These are phyloP conservation scores for Galerina marginata DNA, from an alignment of 768 basidiomycete species.

Conservation along the genomic window DNA sequence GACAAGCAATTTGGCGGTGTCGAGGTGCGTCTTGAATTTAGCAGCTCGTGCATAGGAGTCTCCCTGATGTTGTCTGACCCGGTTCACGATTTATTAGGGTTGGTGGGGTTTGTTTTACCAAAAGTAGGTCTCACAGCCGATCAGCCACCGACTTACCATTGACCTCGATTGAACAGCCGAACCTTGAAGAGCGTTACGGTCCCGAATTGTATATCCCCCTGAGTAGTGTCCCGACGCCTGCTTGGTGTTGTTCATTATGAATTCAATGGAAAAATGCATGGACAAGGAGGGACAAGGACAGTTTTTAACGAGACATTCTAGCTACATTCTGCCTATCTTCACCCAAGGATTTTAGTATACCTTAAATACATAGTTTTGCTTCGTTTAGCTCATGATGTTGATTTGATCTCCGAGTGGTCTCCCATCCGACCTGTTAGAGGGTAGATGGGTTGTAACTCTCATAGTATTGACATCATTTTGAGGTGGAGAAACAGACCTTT, in stretches of 20 bases:
- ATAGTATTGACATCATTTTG: too few relatives aligned
- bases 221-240: slow-evolving; percentile 5
- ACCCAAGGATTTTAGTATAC: too few relatives aligned
- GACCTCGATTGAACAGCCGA: slow-evolving; percentile 46
- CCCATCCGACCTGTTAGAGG: too few relatives aligned
- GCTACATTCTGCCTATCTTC: not conserved
- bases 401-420: too few relatives aligned
- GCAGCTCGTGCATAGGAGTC: not conserved
- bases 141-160: not conserved
- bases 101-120: slow-evolving; percentile 55
- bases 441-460: too few relatives aligned
- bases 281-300: too few relatives aligned
- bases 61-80: not conserved
- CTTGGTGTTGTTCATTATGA: too few relatives aligned
- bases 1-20: slow-evolving; percentile 78
- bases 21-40: slow-evolving; percentile 37
- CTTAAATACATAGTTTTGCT: not conserved
- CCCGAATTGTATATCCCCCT: slow-evolving; percentile 58
- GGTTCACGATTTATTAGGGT: slow-evolving; percentile 29
- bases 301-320: not conserved
- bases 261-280: too few relatives aligned
- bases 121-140: slow-evolving; percentile 36
- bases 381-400: not conserved
- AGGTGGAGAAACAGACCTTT: too few relatives aligned
- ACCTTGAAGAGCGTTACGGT: slow-evolving; percentile 75